phyloP scores from a whole-genome alignment of 495 filamentous ascomycete genomes.

The Barbatosphaeria neglecta region DNA sequence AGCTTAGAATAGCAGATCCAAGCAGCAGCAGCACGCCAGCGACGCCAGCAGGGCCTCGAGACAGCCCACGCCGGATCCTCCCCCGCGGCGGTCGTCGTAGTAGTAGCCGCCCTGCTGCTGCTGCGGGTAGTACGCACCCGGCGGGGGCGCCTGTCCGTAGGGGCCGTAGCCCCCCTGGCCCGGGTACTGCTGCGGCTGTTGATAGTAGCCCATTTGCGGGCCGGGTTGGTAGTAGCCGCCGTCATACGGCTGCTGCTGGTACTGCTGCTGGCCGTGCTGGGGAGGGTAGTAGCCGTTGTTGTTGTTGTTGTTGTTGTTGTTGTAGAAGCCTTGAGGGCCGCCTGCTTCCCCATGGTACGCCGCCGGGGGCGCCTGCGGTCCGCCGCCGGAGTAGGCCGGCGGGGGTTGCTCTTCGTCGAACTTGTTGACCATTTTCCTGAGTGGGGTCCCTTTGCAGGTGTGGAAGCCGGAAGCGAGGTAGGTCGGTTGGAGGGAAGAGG shows the following conservation, averaged over 20 bases:
- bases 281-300: neutral
- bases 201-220: slow-evolving; percentile 32
- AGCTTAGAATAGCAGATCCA: slow-evolving; percentile 33
- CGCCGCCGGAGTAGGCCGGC: slow-evolving; percentile 24
- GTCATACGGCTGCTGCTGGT: slow-evolving; percentile 10
- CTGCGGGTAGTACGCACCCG: slow-evolving; percentile 8
- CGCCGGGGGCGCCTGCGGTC: slow-evolving; percentile 15
- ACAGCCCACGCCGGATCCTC: slow-evolving; percentile 8
- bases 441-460: neutral
- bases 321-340: neutral
- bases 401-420: slow-evolving; percentile 30
- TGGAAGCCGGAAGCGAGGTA: neutral
- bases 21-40: slow-evolving; percentile 38
- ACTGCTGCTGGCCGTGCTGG: slow-evolving; percentile 10
- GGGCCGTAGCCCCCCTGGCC: slow-evolving; percentile 11
- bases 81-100: slow-evolving; percentile 8
- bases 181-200: slow-evolving; percentile 17
- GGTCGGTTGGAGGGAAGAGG: neutral
- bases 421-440: slow-evolving; percentile 24
- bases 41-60: slow-evolving; percentile 22
- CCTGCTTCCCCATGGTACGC: slow-evolving; percentile 16
- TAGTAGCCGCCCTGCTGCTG: slow-evolving; percentile 14
- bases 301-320: slow-evolving; percentile 1
- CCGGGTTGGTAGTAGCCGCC: slow-evolving; percentile 23
- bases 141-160: slow-evolving; percentile 9